Percentiles rank a stretch among this genome's conserved stretches.
phyloP scores from a whole-genome alignment of 441 rosid genomes.

The Croton setiger region DNA sequence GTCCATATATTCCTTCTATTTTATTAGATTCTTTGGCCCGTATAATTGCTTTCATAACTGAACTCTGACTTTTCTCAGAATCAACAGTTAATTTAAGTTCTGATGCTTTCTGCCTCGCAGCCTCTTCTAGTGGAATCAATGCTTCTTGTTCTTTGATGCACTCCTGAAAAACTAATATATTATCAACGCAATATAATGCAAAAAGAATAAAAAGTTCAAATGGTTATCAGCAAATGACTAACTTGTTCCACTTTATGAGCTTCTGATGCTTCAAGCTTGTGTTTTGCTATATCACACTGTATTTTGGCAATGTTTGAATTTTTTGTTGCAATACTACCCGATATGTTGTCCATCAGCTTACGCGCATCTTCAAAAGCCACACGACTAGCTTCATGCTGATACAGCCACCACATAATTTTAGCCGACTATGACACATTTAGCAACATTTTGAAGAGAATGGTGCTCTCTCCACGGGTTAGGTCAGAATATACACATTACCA shows the following conservation, averaged over 20 bases:
- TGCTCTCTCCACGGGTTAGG: background rate
- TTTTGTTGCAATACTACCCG: slow-evolving; percentile 46
- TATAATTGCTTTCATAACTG: slow-evolving; percentile 82
- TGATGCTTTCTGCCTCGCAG: slow-evolving; percentile 83
- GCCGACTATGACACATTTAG: slow-evolving; percentile 14
- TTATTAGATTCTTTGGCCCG: slow-evolving; percentile 72
- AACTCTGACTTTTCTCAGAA: slow-evolving; percentile 91
- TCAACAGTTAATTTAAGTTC: slow-evolving; percentile 76
- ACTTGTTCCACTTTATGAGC: slow-evolving; percentile 78
- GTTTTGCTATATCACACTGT: slow-evolving; percentile 54
- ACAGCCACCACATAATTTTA: slow-evolving; percentile 23
- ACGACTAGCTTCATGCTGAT: slow-evolving; percentile 79
- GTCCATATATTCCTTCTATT: slow-evolving; percentile 90
- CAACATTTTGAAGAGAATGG: background rate
- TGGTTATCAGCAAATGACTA: slow-evolving; percentile 19
- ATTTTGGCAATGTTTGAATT: slow-evolving; percentile 40
- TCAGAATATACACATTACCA: background rate
- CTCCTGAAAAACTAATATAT: slow-evolving; percentile 47
- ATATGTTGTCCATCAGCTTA: slow-evolving; percentile 62
- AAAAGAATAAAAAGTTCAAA: slow-evolving; percentile 15
- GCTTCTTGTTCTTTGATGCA: slow-evolving; percentile 77
- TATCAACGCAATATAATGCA: slow-evolving; percentile 1
- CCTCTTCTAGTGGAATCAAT: slow-evolving; percentile 80
- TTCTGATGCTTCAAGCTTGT: slow-evolving; percentile 57
- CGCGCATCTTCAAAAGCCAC: slow-evolving; percentile 75